Percentiles rank a stretch among this genome's conserved stretches.
These are phyloP conservation scores for Chenopodium berlandieri DNA, from an alignment of 148 eudicot species.

Conservation along the genomic window DNA sequence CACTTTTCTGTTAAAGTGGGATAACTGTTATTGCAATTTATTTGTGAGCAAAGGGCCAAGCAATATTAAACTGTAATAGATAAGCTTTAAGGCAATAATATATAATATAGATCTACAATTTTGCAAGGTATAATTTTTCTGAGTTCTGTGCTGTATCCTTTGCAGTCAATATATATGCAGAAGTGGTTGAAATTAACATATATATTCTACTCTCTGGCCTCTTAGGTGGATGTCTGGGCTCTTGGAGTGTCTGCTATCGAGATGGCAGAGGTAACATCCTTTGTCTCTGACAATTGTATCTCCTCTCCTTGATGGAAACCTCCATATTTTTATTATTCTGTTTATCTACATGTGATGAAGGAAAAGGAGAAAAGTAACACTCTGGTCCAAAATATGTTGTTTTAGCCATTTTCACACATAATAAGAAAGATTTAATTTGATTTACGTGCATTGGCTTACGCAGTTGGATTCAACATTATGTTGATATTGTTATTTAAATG, in stretches of 20 bases:
- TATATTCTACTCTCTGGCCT: slow-evolving; percentile 5
- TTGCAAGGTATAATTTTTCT: neutral
- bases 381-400: neutral
- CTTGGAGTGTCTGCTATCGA: slow-evolving; percentile 99
- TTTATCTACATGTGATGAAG: neutral
- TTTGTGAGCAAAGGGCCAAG: neutral
- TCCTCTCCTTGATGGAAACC: slow-evolving; percentile 3
- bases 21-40: neutral
- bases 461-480: neutral
- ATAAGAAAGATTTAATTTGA: neutral
- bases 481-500: neutral
- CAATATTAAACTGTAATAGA: neutral
- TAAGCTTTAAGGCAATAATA: neutral
- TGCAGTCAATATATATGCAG: neutral
- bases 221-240: slow-evolving; percentile 99
- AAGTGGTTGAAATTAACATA: slow-evolving; percentile 10
- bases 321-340: neutral
- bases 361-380: neutral
- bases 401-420: neutral
- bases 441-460: neutral
- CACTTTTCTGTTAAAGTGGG: neutral
- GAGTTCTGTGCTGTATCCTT: neutral
- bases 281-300: neutral
- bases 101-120: neutral
- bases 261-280: slow-evolving; percentile 89